Percentiles rank a stretch among this genome's conserved stretches.
Evolutionary conservation across 306 rosid genomes (phyloP).

Genomic region (Benincasa hispida): DNA sequence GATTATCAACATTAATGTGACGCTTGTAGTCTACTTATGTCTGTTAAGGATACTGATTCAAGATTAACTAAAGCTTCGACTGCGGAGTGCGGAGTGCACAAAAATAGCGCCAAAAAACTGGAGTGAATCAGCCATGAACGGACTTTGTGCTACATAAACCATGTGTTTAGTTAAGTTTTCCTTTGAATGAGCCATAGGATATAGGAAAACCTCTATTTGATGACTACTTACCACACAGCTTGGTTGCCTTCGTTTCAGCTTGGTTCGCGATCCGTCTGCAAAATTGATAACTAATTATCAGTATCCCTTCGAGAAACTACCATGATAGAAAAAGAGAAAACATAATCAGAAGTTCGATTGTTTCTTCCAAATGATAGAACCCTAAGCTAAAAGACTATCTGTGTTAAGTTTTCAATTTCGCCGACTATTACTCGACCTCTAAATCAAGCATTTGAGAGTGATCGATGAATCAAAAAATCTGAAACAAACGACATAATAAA

Average conservation of each 20-base stretch:
- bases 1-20: neutral
- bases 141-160: neutral
- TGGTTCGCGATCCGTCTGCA: constrained; percentile 31
- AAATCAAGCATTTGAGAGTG: neutral
- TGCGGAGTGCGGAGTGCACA: neutral
- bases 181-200: neutral
- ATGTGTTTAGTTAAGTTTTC: neutral
- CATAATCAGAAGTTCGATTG: neutral
- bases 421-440: neutral
- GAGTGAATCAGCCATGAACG: neutral
- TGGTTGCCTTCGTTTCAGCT: constrained; percentile 13
- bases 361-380: neutral
- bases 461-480: neutral
- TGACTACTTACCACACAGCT: constrained; percentile 20
- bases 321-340: neutral
- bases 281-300: constrained; percentile 12
- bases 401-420: neutral
- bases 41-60: neutral
- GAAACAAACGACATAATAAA: neutral
- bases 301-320: neutral
- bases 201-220: neutral
- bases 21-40: neutral
- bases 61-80: neutral
- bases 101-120: neutral
- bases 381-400: neutral